Conservation (phyloP, 768 basidiomycete species). For the Phaeotremella fagi region DNA sequence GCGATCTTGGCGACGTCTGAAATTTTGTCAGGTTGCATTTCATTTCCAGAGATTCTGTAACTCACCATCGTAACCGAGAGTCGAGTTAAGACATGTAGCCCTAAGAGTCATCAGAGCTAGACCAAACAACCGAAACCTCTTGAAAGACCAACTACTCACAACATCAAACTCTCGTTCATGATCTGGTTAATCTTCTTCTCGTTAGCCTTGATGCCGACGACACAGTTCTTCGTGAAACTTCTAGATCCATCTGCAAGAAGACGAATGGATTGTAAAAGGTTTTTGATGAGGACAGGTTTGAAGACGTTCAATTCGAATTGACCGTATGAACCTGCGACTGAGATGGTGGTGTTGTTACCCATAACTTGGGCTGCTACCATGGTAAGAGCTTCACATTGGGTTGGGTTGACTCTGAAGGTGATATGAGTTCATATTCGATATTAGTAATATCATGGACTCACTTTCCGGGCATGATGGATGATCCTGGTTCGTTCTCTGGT, state of each 20-base stretch:
- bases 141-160: constrained; percentile 48
- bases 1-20: constrained; percentile 95
- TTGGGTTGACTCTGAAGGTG: constrained; percentile 71
- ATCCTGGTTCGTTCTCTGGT: constrained; percentile 98
- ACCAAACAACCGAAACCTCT: not conserved
- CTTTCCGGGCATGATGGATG: constrained; percentile 99
- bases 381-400: constrained; percentile 96
- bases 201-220: constrained; percentile 93
- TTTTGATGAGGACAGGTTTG: constrained; percentile 98
- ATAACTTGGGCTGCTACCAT: constrained; percentile 99
- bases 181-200: constrained; percentile 84
- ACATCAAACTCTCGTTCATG: constrained; percentile 92
- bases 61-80: constrained; percentile 95
- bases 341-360: constrained; percentile 91
- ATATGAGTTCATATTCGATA: constrained; percentile 1
- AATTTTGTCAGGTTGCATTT: not conserved
- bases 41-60: constrained; percentile 15
- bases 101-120: constrained; percentile 10
- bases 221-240: constrained; percentile 95
- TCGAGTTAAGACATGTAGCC: constrained; percentile 92
- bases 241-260: constrained; percentile 87
- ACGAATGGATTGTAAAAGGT: constrained; percentile 91
- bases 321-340: constrained; percentile 86
- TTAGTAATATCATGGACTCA: constrained; percentile 11
- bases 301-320: constrained; percentile 99